phyloP scores from a whole-genome alignment of 768 basidiomycete genomes.

The Phanerodontia chrysosporium region DNA sequence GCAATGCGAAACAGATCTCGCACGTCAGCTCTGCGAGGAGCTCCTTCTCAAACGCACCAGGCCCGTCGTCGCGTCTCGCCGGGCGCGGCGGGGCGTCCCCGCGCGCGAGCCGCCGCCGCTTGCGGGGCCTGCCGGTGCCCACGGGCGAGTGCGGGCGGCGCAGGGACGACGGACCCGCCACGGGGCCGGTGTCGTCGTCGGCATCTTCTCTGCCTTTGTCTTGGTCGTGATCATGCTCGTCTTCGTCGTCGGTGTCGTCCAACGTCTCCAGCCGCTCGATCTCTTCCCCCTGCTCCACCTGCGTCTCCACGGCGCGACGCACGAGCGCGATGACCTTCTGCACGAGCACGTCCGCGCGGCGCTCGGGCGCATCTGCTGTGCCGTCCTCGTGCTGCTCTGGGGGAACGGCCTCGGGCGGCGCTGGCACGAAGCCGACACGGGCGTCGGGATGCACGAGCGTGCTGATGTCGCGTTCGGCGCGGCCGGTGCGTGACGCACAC shows the following conservation, averaged over 20 bases:
- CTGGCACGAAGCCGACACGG: conserved; percentile 29
- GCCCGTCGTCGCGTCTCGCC: conserved; percentile 10
- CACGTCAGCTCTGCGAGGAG: conserved; percentile 73
- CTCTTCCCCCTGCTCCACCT: not conserved
- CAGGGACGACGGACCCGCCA: not conserved
- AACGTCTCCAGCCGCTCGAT: not conserved
- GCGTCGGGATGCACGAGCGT: conserved; percentile 37
- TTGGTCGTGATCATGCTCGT: conserved; percentile 5
- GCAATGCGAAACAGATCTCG: conserved; percentile 84
- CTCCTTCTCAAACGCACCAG: conserved; percentile 51
- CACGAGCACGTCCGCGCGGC: conserved; percentile 49
- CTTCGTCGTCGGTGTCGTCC: conserved; percentile 23
- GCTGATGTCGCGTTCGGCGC: conserved; percentile 23
- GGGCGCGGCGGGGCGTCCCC: conserved; percentile 23
- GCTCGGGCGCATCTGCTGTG: conserved; percentile 10
- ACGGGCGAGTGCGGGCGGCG: not conserved
- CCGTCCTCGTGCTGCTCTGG: conserved; percentile 4
- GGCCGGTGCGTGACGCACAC: conserved; percentile 23
- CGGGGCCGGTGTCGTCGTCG: not conserved
- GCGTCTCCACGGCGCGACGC: conserved; percentile 19
- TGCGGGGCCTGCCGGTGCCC: conserved; percentile 1
- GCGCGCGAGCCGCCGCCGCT: not conserved
- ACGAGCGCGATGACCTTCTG: conserved; percentile 50
- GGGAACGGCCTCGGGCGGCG: conserved; percentile 15
- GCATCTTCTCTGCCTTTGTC: conserved; percentile 12